A percentile compares a stretch with the other conserved stretches of the same genome.
phyloP scores from a whole-genome alignment of 495 filamentous ascomycete species.

The Neurospora sp. region DNA sequence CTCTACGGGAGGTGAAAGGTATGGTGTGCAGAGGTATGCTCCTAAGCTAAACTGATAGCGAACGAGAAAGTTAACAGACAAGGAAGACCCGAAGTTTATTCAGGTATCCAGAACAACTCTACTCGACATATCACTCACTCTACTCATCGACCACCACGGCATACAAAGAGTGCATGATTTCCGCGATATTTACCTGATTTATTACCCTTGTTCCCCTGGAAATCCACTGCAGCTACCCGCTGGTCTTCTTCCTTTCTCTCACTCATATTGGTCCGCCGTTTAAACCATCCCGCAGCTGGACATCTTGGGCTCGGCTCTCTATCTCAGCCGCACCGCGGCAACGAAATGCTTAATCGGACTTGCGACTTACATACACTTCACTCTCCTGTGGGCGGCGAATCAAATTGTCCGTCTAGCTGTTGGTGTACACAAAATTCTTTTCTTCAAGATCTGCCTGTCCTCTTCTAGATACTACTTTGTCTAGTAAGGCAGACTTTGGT shows the following conservation, averaged over 20 bases:
- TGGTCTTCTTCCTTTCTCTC: not conserved
- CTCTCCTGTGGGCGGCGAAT: not conserved
- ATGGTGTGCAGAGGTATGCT: not conserved
- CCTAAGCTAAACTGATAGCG: not conserved
- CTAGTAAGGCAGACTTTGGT: not conserved
- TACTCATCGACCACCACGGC: not conserved
- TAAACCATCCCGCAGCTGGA: not conserved
- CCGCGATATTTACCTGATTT: not conserved
- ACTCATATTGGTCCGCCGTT: not conserved
- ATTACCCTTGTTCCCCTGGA: not conserved
- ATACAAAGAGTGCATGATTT: not conserved
- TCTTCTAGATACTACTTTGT: not conserved
- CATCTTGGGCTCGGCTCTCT: not conserved
- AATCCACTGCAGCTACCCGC: not conserved
- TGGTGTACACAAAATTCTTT: not conserved
- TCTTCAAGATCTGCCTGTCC: not conserved
- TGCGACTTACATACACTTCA: not conserved
- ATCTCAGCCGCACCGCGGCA: not conserved
- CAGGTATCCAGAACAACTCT: not conserved
- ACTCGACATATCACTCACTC: not conserved
- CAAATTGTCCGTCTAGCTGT: not conserved
- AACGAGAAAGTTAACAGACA: not conserved
- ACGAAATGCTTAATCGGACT: not conserved
- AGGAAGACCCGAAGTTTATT: not conserved
- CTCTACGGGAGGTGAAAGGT: not conserved